Evolutionary conservation across 345 rosid species (phyloP).

Genomic region (Linum trigynum): DNA sequence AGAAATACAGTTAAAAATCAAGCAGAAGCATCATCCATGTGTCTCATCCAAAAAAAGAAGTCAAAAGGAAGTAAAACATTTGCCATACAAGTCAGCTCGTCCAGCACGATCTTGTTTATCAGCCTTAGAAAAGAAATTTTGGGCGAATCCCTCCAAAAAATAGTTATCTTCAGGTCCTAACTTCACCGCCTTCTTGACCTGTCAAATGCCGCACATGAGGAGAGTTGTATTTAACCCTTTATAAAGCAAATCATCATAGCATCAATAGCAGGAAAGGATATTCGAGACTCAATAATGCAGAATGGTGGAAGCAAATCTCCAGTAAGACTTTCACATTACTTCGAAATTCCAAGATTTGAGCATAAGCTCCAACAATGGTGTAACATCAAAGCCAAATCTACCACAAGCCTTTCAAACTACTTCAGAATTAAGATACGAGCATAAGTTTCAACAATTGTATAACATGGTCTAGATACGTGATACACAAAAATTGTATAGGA

Average conservation of each 20-base stretch:
- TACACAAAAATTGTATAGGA: not conserved
- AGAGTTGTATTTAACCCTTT: not conserved
- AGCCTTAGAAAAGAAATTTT: slow-evolving; percentile 82
- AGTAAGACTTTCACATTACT: too few relatives aligned
- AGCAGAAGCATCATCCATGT: not conserved
- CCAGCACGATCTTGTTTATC: slow-evolving; percentile 98
- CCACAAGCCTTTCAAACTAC: too few relatives aligned
- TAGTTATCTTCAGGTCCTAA: slow-evolving; percentile 77
- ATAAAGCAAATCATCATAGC: not conserved
- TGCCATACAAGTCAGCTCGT: slow-evolving; percentile 74
- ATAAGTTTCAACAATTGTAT: too few relatives aligned
- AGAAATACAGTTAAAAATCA: not conserved
- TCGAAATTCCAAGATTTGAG: not conserved
- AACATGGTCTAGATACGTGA: too few relatives aligned
- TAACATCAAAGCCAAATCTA: not conserved
- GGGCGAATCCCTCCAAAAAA: slow-evolving; percentile 87
- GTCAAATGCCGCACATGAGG: slow-evolving; percentile 12
- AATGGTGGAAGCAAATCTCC: too few relatives aligned
- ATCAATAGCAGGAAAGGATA: not conserved
- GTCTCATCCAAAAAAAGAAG: not conserved
- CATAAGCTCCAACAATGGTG: not conserved
- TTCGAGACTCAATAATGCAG: too few relatives aligned
- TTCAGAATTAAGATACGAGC: too few relatives aligned
- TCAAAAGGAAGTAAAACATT: not conserved
- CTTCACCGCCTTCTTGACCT: slow-evolving; percentile 83